phyloP scores from a whole-genome alignment of 371 early-diverging fungal genomes.

The Mucor piriformis region DNA sequence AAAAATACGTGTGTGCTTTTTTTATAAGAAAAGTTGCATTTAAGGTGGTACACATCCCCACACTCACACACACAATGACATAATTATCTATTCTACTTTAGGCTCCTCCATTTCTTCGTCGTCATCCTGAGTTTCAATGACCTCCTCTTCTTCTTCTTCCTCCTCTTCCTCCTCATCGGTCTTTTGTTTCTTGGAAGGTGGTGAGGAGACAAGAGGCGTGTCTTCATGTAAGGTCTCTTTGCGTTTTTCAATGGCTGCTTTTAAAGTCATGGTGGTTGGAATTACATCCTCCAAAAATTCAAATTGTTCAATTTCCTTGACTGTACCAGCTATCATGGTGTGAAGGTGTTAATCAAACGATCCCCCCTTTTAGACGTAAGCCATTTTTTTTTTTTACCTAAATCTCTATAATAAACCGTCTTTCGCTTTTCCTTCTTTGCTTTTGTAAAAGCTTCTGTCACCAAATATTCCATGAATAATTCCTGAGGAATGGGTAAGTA shows the following conservation, averaged over 20 bases:
- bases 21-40: constrained; percentile 11
- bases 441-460: constrained; percentile 62
- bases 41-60: constrained; percentile 4
- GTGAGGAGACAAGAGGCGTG: not conserved
- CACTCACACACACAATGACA: constrained; percentile 17
- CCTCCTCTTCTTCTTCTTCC: constrained; percentile 12
- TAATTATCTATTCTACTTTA: constrained; percentile 14
- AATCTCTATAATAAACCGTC: constrained; percentile 76
- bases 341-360: too few species aligned
- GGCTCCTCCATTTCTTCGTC: constrained; percentile 18
- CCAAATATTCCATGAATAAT: constrained; percentile 76
- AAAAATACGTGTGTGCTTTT: not conserved
- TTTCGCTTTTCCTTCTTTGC: constrained; percentile 75
- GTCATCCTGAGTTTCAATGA: constrained; percentile 7
- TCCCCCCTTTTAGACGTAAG: too few species aligned
- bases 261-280: constrained; percentile 60
- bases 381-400: constrained; percentile 59
- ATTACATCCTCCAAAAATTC: constrained; percentile 59
- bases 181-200: constrained; percentile 28
- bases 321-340: constrained; percentile 41
- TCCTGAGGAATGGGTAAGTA: too few species aligned
- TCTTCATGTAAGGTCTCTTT: constrained; percentile 43
- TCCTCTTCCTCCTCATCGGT: constrained; percentile 8
- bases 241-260: constrained; percentile 59
- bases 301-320: constrained; percentile 46